Evolutionary conservation across 1,139 yeast genomes (phyloP), one percentile per base, ranked within the genome.

Genomic region (Debaryomyces subglobosus): DNA sequence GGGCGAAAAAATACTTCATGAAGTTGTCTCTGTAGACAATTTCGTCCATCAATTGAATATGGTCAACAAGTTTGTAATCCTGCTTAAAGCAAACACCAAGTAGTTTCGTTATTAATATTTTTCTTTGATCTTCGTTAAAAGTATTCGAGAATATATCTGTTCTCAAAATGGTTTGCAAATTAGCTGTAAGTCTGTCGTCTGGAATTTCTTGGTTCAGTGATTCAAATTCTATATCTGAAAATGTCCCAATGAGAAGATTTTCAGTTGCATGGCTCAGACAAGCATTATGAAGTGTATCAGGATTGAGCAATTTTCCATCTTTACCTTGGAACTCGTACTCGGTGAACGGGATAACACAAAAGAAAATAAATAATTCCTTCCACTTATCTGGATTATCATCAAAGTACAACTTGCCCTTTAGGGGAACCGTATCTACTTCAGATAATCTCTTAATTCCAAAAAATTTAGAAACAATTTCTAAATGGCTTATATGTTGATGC

Each of bases 261-360:
- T 33, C 16, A 3, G 33, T 23, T 13, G 30, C 23, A 13, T 21
- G 16, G 15, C 44, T 41, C 18, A 21, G 21, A 33, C 20, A 7
- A 5, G 16, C 9, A 33, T 41, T 3, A 15, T n/a, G 7, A 23
- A 41, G 32, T 13, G 24, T 41, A 34, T 34, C 16, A 4, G 39
- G 44, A 10, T 41, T 38, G 21, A 35, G 12, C 36, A 32, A 41
- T 13, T 34, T 25, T 21, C 32, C 39, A 41, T 32, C 35, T 33
- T 16, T 13, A 23, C 35, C 38, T 13, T 21, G 21, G 21, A 32
- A 41, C 38, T 33, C 44, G 24, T 41, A 41, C 13, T 41, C 44
- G 2, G 44, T 41, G 32, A 41, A 41, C 4, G 44, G 44, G 21
- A 41, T 34, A 34, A 41, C 39, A 16, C 27, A 32, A 34, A 41